Conservation (phyloP, 371 early-diverging fungal species). For the Mucor plumbeus region DNA sequence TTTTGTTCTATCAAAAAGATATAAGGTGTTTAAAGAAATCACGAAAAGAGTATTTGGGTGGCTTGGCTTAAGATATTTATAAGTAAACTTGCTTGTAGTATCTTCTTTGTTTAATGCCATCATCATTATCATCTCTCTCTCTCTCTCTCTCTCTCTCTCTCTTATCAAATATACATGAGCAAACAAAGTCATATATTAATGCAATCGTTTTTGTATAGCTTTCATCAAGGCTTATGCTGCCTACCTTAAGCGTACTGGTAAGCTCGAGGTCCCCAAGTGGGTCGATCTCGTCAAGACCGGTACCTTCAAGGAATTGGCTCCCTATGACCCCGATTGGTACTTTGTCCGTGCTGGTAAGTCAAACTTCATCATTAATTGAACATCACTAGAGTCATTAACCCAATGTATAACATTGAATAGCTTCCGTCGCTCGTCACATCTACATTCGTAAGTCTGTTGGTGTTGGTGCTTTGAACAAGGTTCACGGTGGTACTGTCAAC, state of each 20-base stretch:
- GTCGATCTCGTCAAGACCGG: constrained; percentile 97
- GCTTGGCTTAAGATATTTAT: constrained; percentile 19
- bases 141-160: neutral
- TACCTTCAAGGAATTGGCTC: constrained; percentile 93
- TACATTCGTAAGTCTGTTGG: constrained; percentile 94
- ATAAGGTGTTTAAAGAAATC: neutral
- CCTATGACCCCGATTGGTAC: constrained; percentile 98
- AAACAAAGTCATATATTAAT: too few species aligned
- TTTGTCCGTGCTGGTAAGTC: constrained; percentile 89
- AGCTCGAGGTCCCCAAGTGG: constrained; percentile 97
- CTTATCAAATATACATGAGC: too few species aligned
- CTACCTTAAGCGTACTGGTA: constrained; percentile 95
- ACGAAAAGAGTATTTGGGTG: constrained; percentile 20
- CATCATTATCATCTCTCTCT: neutral
- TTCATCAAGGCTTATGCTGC: constrained; percentile 97
- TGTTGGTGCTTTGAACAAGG: constrained; percentile 91
- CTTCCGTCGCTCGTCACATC: constrained; percentile 95
- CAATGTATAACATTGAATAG: constrained; percentile 38
- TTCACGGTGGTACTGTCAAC: constrained; percentile 90
- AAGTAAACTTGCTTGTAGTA: neutral
- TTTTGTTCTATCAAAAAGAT: neutral
- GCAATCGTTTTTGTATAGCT: constrained; percentile 25
- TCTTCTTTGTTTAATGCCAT: neutral
- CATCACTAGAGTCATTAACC: too few species aligned
- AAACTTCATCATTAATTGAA: neutral